Percentiles rank a stretch among this genome's conserved stretches.
Evolutionary conservation across 805 yeast genomes (phyloP).

Genomic region (Spathaspora arborariae): DNA sequence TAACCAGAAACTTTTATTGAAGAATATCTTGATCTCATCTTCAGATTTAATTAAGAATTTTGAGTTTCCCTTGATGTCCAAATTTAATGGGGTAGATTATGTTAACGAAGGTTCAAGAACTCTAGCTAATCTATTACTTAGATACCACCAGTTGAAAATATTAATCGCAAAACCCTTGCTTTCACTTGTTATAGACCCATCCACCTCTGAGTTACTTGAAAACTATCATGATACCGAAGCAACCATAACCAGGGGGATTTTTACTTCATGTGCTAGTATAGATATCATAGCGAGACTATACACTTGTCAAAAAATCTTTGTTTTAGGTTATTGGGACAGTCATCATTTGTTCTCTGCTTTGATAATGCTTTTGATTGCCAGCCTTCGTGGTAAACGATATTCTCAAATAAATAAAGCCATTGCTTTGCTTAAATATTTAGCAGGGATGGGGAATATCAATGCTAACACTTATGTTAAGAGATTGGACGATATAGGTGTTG

Average conservation of each 20-base stretch:
- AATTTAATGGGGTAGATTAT: constrained; percentile 4
- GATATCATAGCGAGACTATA: constrained; percentile 27
- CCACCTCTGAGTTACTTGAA: constrained; percentile 18
- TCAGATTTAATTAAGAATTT: constrained; percentile 28
- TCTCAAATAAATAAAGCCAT: constrained; percentile 21
- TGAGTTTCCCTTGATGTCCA: constrained; percentile 26
- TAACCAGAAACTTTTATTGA: constrained; percentile 32
- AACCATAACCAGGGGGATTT: constrained; percentile 25
- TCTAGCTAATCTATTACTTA: constrained; percentile 29
- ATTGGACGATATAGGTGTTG: constrained; percentile 22
- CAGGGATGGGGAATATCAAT: constrained; percentile 29
- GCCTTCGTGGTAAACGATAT: constrained; percentile 16
- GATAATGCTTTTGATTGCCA: constrained; percentile 24
- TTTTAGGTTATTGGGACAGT: constrained; percentile 38
- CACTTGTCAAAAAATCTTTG: constrained; percentile 24
- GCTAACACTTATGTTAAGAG: constrained; percentile 29
- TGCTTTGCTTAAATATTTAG: constrained; percentile 33
- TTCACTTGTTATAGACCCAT: constrained; percentile 25
- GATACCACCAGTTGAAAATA: constrained; percentile 32
- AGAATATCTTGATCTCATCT: constrained; percentile 25
- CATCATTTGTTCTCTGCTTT: constrained; percentile 35
- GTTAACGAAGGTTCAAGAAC: constrained; percentile 20
- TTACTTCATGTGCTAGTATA: constrained; percentile 27
- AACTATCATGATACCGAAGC: constrained; percentile 20
- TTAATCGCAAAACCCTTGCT: constrained; percentile 32